Percentiles rank a stretch among this genome's conserved stretches.
Evolutionary conservation across 345 rosid genomes (phyloP).

Genomic region (Camelina sativa): DNA sequence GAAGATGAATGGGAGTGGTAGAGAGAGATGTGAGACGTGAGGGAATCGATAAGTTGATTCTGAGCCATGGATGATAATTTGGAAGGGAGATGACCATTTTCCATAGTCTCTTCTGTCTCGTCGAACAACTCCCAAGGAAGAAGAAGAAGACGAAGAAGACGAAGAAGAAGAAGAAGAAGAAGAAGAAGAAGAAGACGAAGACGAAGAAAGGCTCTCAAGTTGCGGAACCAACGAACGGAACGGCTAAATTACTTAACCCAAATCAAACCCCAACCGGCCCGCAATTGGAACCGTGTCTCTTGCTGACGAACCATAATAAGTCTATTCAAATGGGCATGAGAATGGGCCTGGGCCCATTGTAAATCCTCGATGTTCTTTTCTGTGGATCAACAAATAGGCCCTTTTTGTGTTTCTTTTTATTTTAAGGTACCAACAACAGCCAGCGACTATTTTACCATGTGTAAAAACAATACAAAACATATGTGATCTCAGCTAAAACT

Average conservation of each 20-base stretch:
- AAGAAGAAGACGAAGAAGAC: not conserved
- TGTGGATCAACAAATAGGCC: too few species aligned
- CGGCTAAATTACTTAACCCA: conserved; percentile 4
- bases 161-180: not conserved
- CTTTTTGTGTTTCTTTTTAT: too few species aligned
- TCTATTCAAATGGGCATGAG: not conserved
- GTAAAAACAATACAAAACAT: too few species aligned
- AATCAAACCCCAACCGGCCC: conserved; percentile 14
- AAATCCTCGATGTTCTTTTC: not conserved
- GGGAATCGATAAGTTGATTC: conserved; percentile 72
- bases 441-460: too few species aligned
- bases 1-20: conserved; percentile 60
- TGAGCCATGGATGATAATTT: conserved; percentile 52
- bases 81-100: conserved; percentile 11
- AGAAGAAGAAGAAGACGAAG: not conserved
- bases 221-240: conserved; percentile 8
- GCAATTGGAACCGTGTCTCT: not conserved
- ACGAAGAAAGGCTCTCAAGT: not conserved
- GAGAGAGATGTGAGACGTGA: conserved; percentile 90
- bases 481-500: not conserved
- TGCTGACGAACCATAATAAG: not conserved
- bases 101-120: conserved; percentile 21
- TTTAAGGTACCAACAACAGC: too few species aligned
- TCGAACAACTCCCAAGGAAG: not conserved
- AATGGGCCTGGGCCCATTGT: not conserved